Base-by-base conservation (phyloP, 1,284 basidiomycete species). In the Moesziomyces parantarcticus region DNA sequence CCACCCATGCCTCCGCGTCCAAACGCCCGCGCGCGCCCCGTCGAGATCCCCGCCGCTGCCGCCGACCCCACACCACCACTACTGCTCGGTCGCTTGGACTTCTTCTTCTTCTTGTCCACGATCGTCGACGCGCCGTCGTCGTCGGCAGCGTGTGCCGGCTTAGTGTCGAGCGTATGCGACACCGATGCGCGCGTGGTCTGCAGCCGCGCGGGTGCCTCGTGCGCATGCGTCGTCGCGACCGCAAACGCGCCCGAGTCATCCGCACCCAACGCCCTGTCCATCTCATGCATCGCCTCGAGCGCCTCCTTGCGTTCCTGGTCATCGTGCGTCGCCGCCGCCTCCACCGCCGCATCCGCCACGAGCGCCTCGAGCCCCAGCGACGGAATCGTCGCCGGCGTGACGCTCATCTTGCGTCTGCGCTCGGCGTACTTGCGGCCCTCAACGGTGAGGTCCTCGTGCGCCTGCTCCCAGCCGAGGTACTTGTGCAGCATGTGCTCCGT, bases 371-470 rank as follows among this genome's bases (percentile, higher is more conserved):
- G 14, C 21, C 55, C 59, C 2, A 57, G 50, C 13, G 49, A 47
- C 13, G 63, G 56, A 5, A 62, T 22, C 0, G 48, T 41, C 29
- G 44, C 56, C 10, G 66, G 58, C 42, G 54, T 50, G 1, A 40
- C 49, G 54, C 59, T 68, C 62, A 77, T 66, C 60, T 75, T 77
- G 3, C 68, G 26, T 26, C 59, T 51, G 29, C 75, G 36, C 50
- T 77, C 75, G 5, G 67, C 72, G 36, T 65, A 45, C 57, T 77
- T 77, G 9, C 75, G 55, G 3, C 72, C 75, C 36, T 77, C 63
- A 16, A 75, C 72, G 9, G 62, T 75, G n/a, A 77, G 43, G 50
- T 75, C 75, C 23, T 71, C 71, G 46, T 58, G 58, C 14, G 58
- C 65, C 44, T 57, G 54, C 25, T 74, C 58, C 76, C 76, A 77